phyloP scores from a whole-genome alignment of 768 basidiomycete genomes.

The Termitomyces sp. region DNA sequence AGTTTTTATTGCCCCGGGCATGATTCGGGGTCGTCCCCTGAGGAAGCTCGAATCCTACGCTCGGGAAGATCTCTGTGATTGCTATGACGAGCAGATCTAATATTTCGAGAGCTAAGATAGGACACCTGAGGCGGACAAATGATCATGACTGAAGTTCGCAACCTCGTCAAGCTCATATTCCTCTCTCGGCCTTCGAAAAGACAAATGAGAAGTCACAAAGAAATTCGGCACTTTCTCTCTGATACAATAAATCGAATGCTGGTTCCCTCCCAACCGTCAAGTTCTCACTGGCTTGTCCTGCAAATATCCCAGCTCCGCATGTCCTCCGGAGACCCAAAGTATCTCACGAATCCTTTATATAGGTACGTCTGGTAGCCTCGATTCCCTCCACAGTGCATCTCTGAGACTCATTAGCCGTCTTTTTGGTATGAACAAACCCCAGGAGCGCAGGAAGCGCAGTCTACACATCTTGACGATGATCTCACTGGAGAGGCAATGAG shows the following conservation, averaged over 20 bases:
- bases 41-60: background rate
- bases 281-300: too few relatives aligned
- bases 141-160: background rate
- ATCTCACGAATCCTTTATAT: background rate
- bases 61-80: too few relatives aligned
- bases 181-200: background rate
- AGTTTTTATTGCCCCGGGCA: background rate
- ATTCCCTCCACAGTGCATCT: background rate
- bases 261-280: background rate
- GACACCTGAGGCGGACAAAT: background rate
- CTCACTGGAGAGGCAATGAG: background rate
- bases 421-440: background rate
- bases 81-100: background rate
- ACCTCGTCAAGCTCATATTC: background rate
- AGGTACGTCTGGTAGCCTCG: too few relatives aligned
- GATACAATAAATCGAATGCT: background rate
- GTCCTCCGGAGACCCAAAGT: background rate
- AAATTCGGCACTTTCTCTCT: background rate
- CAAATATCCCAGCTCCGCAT: background rate
- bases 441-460: too few relatives aligned
- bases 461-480: background rate
- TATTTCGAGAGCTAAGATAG: too few relatives aligned
- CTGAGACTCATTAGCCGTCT: background rate
- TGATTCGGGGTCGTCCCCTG: background rate
- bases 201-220: background rate